Base-by-base conservation (phyloP, 2,329 filamentous ascomycete genomes). In the Pseudocercospora crystallina region DNA sequence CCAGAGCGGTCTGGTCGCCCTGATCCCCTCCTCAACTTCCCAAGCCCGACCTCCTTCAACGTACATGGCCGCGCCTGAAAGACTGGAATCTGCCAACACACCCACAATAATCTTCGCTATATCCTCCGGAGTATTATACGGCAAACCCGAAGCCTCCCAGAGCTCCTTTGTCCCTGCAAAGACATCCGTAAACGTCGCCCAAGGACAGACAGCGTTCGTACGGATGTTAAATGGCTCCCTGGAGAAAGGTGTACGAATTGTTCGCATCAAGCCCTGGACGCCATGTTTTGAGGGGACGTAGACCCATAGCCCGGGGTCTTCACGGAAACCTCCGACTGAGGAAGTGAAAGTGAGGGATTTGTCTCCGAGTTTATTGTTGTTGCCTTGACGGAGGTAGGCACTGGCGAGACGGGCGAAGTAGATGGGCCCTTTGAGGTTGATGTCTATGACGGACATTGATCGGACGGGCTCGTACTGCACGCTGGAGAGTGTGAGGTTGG, bases 261-360 rank as follows among this genome's bases (percentile, higher is more conserved):
- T 70, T 15, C 77, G 69, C 70, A 79, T 75, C 5, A 79, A 64
- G 0, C 77, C 77, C 26, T 77, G 66, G 0, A 80, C 71, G n/a
- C 74, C 76, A 53, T 80, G 77, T 56, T 80, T 79, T 5, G 71
- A 67, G 0, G 76, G 66, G 3, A 72, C 71, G 55, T 80, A 79
- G 17, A 77, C 66, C 43, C 73, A 73, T 1, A 79, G 61, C 0
- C 74, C 75, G 0, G 77, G 75, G 4, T 72, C 70, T 33, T 77
- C 74, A 12, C 73, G 74, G 56, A 80, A 77, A 2, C 76, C 76
- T 0, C 76, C 75, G 1, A 74, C 69, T 5, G 72, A 78, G 37
- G 73, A 72, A 31, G 76, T 68, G 8, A 77, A 66, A 0, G 70
- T 69, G 42, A 77, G 64, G 8, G 71, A 75, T 20, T 72, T 71